phyloP scores from a whole-genome alignment of 2,329 filamentous ascomycete genomes.

The Colletotrichum liriopes region DNA sequence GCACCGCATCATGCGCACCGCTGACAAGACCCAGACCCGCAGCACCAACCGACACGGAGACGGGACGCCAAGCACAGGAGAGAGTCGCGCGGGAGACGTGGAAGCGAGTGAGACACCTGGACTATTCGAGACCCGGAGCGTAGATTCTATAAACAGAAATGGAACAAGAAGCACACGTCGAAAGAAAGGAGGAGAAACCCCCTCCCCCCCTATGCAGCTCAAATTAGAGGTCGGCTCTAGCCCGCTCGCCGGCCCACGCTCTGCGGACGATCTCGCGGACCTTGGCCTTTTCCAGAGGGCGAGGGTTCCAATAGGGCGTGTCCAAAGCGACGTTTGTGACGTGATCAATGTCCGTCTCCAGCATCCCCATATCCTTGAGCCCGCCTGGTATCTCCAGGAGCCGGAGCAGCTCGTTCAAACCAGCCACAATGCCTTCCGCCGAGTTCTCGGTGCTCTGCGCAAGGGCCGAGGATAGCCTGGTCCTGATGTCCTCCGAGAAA shows the following conservation, averaged over 20 bases:
- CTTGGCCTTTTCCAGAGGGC: constrained; percentile 63
- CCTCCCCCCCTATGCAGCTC: neutral
- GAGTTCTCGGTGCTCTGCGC: constrained; percentile 33
- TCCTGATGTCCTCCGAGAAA: constrained; percentile 13
- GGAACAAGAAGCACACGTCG: neutral
- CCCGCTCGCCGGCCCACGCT: constrained; percentile 71
- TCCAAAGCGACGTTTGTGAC: constrained; percentile 69
- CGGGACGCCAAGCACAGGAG: constrained; percentile 77
- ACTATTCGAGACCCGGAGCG: constrained; percentile 77
- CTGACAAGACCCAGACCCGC: constrained; percentile 67
- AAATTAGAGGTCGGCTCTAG: constrained; percentile 64
- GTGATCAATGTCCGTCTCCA: constrained; percentile 70
- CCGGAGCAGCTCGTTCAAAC: constrained; percentile 37
- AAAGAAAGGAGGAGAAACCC: neutral
- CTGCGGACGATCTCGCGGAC: constrained; percentile 70
- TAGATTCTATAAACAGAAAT: constrained; percentile 45
- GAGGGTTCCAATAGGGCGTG: constrained; percentile 73
- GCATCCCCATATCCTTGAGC: constrained; percentile 69
- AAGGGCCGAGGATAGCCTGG: constrained; percentile 27
- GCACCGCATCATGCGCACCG: neutral
- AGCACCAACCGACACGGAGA: constrained; percentile 73
- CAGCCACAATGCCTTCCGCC: constrained; percentile 29
- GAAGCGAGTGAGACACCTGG: constrained; percentile 76
- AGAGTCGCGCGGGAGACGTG: constrained; percentile 81
- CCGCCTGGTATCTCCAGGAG: constrained; percentile 64